Percentiles rank a stretch among this genome's conserved stretches.
Conservation (phyloP, 371 early-diverging fungal species). For the Saksenaea vasiformis region DNA sequence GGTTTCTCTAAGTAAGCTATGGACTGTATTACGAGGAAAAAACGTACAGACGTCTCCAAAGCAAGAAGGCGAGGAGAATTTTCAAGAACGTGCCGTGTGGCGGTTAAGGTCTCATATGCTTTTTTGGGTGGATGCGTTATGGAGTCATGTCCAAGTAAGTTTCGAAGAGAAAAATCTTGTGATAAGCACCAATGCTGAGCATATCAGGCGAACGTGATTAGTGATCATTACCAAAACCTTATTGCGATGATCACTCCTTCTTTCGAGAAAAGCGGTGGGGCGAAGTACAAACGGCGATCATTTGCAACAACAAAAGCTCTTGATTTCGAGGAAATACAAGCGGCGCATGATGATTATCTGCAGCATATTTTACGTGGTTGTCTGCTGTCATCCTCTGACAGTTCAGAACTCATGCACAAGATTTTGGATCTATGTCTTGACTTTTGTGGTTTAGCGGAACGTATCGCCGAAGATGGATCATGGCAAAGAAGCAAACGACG, state of each 20-base stretch:
- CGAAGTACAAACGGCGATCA: constrained; percentile 6
- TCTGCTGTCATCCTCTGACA: constrained; percentile 42
- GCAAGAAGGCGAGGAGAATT: constrained; percentile 20
- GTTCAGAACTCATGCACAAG: constrained; percentile 31
- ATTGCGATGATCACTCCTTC: constrained; percentile 21
- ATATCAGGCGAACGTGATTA: constrained; percentile 68
- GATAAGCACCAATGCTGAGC: background rate
- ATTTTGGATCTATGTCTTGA: constrained; percentile 40
- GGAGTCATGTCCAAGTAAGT: constrained; percentile 78
- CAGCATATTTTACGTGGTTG: constrained; percentile 52
- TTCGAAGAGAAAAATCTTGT: background rate
- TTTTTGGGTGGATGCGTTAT: constrained; percentile 73
- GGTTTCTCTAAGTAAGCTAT: constrained; percentile 34
- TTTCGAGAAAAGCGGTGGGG: background rate
- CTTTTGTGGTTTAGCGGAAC: constrained; percentile 43
- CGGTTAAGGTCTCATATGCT: constrained; percentile 62
- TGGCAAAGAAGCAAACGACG: constrained; percentile 29
- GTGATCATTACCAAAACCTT: constrained; percentile 30
- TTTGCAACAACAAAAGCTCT: constrained; percentile 11
- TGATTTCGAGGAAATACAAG: constrained; percentile 63
- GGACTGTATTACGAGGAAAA: constrained; percentile 20
- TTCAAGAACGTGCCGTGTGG: constrained; percentile 50
- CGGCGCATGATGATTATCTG: constrained; percentile 52
- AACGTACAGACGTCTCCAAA: constrained; percentile 1
- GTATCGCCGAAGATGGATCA: constrained; percentile 28